Evolutionary conservation across 257 asterid species (phyloP).

Genomic region (Solanum paucissectum): DNA sequence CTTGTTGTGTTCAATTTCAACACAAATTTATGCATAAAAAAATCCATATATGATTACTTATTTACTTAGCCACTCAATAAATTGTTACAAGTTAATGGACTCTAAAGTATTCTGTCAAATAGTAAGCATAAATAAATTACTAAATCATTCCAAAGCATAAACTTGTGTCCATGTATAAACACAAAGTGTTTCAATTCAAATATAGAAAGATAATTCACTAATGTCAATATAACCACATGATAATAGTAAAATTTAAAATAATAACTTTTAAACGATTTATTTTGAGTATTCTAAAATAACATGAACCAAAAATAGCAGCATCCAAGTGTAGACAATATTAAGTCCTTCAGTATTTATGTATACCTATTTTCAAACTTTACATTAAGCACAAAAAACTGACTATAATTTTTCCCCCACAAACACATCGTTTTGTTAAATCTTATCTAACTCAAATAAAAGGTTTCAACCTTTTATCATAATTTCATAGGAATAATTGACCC

Average conservation of each 20-base stretch:
- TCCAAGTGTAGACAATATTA: background rate
- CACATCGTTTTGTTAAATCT: background rate
- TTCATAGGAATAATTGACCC: background rate
- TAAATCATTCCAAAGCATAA: background rate
- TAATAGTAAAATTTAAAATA: background rate
- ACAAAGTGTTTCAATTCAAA: too few relatives aligned
- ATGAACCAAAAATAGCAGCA: background rate
- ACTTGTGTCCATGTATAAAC: background rate
- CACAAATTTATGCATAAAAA: background rate
- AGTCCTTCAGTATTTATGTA: too few relatives aligned
- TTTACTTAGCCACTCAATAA: background rate
- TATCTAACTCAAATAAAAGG: background rate
- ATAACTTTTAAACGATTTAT: background rate
- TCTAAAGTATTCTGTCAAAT: too few relatives aligned
- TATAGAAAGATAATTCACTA: background rate
- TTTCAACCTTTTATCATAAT: background rate
- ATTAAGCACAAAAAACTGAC: background rate
- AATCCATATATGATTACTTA: too few relatives aligned
- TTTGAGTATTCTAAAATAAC: background rate
- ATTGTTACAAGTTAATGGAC: background rate
- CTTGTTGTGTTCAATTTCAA: background rate
- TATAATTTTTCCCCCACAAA: background rate
- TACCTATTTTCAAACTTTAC: background rate
- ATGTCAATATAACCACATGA: background rate
- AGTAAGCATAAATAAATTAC: too few relatives aligned